These are phyloP conservation scores for Hypomontagnella submonticulosa DNA, from an alignment of 495 filamentous ascomycete species.

Conservation along the genomic window DNA sequence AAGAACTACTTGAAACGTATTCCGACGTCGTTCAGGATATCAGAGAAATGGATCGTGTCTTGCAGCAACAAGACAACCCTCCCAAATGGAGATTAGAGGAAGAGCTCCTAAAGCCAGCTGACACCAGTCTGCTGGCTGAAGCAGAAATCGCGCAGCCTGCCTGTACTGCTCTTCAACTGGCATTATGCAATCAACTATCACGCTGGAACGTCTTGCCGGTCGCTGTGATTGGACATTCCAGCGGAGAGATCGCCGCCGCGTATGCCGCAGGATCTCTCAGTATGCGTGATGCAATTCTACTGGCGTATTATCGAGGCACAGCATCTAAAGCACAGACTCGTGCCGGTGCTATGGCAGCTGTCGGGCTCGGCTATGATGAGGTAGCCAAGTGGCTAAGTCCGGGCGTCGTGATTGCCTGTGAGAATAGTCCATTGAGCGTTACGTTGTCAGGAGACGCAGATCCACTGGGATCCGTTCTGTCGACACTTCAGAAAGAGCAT, in stretches of 20 bases:
- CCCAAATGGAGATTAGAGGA: constrained; percentile 21
- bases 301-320: constrained; percentile 57
- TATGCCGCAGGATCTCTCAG: constrained; percentile 48
- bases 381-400: no score
- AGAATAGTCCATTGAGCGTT: no score
- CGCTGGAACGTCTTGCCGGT: constrained; percentile 55
- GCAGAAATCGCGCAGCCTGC: constrained; percentile 51
- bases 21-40: constrained; percentile 41
- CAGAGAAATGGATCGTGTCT: constrained; percentile 38
- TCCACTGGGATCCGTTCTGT: no score
- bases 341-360: no score
- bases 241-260: constrained; percentile 62
- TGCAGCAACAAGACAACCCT: constrained; percentile 26
- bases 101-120: constrained; percentile 10
- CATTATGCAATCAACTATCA: constrained; percentile 55
- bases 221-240: constrained; percentile 63
- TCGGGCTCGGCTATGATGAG: no score
- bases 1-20: constrained; percentile 44
- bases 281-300: constrained; percentile 50
- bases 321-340: no score
- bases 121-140: background rate
- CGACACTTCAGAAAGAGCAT: no score
- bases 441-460: no score
- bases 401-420: no score
- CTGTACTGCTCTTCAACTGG: constrained; percentile 53